Percentiles rank a stretch among this genome's conserved stretches.
These are phyloP conservation scores for Verticillium nubilum DNA, from an alignment of 2,329 filamentous ascomycete genomes.

Conservation along the genomic window DNA sequence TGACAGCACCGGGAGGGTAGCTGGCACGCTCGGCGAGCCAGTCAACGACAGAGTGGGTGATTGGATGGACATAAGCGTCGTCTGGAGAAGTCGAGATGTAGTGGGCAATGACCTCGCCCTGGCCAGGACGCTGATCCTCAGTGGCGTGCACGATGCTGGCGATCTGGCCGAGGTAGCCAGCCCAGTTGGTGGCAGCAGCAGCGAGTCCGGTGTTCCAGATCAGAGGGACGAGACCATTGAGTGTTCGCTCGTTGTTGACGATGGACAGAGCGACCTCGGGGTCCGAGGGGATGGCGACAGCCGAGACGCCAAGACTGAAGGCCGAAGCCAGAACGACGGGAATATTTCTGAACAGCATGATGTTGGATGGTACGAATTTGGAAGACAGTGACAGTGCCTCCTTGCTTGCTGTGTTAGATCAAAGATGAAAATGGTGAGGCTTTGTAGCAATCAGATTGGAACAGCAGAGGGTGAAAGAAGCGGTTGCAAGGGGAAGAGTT, in stretches of 20 bases:
- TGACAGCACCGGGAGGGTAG: conserved; percentile 21
- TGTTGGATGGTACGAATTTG: not conserved
- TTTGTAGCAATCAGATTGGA: too few species aligned
- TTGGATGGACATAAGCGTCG: conserved; percentile 20
- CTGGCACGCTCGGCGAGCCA: conserved; percentile 25
- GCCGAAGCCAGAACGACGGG: not conserved
- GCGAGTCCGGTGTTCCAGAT: conserved; percentile 23
- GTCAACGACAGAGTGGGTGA: conserved; percentile 14
- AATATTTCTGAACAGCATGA: not conserved
- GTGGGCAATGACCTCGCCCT: conserved; percentile 24
- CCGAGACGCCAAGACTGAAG: not conserved
- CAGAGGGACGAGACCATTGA: not conserved
- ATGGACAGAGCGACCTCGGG: not conserved
- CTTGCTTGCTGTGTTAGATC: not conserved
- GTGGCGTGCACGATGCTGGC: conserved; percentile 24
- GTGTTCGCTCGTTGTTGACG: not conserved
- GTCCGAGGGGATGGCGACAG: not conserved
- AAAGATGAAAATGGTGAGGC: not conserved
- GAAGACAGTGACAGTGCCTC: not conserved
- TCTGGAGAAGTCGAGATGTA: conserved; percentile 16
- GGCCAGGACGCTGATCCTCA: conserved; percentile 21
- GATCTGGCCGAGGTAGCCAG: conserved; percentile 22
- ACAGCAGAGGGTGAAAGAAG: not conserved
- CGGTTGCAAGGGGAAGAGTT: not conserved
- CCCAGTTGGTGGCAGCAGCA: conserved; percentile 27